Percentiles rank a stretch among this genome's conserved stretches.
These are phyloP conservation scores for Chytriomyces confervae DNA, from an alignment of 192 early-diverging fungal species.

Conservation along the genomic window DNA sequence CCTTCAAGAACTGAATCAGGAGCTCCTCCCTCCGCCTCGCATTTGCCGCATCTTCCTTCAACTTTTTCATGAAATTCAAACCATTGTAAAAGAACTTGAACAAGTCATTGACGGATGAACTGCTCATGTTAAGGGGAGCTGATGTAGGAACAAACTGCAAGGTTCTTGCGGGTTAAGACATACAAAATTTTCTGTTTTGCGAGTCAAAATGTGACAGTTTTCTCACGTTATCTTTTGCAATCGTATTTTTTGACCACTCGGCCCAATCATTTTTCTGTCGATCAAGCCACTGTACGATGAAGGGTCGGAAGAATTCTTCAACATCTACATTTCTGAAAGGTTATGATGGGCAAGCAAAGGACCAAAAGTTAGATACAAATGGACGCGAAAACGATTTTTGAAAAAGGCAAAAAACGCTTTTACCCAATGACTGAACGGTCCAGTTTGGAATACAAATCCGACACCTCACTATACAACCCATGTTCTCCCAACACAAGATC, in stretches of 20 bases:
- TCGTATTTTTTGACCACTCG: conserved; percentile 73
- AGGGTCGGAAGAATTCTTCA: conserved; percentile 72
- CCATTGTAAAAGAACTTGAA: conserved; percentile 81
- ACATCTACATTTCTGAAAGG: conserved; percentile 66
- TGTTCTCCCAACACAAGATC: conserved; percentile 30
- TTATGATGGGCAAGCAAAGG: too few species aligned
- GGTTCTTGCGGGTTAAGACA: too few species aligned
- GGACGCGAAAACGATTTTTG: too few species aligned
- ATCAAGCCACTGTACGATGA: conserved; percentile 72
- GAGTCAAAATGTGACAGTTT: too few species aligned
- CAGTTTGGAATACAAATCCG: conserved; percentile 25
- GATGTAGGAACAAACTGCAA: conserved; percentile 55
- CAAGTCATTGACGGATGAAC: conserved; percentile 79
- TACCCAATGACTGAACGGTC: background rate
- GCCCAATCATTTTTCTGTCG: conserved; percentile 66
- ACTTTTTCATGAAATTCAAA: conserved; percentile 69
- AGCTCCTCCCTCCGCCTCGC: conserved; percentile 58
- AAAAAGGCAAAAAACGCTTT: too few species aligned
- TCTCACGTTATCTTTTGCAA: conserved; percentile 69
- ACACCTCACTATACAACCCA: conserved; percentile 26
- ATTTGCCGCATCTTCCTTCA: conserved; percentile 67
- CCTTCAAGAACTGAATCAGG: conserved; percentile 69
- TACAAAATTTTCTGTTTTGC: too few species aligned
- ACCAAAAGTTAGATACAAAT: too few species aligned
- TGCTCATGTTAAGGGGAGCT: conserved; percentile 61